Percentiles rank a stretch among this genome's conserved stretches.
These are phyloP conservation scores for Talaromyces verruculosus DNA, from an alignment of 2,329 filamentous ascomycete genomes.

Conservation along the genomic window DNA sequence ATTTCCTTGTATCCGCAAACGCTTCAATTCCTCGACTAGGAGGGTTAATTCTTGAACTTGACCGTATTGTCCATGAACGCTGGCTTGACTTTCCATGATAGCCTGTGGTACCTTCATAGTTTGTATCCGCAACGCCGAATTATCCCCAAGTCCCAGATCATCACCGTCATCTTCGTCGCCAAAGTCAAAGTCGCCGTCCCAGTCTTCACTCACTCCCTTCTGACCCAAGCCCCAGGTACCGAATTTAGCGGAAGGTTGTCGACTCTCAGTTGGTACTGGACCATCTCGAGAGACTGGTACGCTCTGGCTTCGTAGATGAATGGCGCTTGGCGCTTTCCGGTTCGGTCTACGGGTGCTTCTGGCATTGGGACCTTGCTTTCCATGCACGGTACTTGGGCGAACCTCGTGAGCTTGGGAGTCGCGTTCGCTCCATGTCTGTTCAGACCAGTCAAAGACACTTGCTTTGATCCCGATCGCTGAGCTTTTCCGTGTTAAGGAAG, in stretches of 20 bases:
- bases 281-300: constrained; percentile 59
- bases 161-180: constrained; percentile 47
- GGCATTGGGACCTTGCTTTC: constrained; percentile 59
- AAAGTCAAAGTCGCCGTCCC: constrained; percentile 69
- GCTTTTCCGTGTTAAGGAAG: constrained; percentile 17
- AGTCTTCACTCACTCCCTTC: constrained; percentile 66
- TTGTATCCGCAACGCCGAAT: constrained; percentile 28
- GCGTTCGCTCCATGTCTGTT: constrained; percentile 56
- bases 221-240: constrained; percentile 66
- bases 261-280: constrained; percentile 49
- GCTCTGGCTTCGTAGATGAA: constrained; percentile 66
- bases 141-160: constrained; percentile 24
- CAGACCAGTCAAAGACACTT: constrained; percentile 66
- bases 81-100: constrained; percentile 65
- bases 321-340: constrained; percentile 58
- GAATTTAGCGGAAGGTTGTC: constrained; percentile 58
- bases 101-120: constrained; percentile 56
- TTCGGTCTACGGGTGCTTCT: constrained; percentile 58
- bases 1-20: constrained; percentile 57
- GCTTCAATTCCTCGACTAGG: constrained; percentile 65
- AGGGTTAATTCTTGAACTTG: constrained; percentile 64
- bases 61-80: constrained; percentile 64
- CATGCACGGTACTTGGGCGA: constrained; percentile 63
- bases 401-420: constrained; percentile 54
- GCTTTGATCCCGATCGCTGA: constrained; percentile 46